Evolutionary conservation across 352 stramenopile species (phyloP).

Genomic region (Phytophthora litchii): DNA sequence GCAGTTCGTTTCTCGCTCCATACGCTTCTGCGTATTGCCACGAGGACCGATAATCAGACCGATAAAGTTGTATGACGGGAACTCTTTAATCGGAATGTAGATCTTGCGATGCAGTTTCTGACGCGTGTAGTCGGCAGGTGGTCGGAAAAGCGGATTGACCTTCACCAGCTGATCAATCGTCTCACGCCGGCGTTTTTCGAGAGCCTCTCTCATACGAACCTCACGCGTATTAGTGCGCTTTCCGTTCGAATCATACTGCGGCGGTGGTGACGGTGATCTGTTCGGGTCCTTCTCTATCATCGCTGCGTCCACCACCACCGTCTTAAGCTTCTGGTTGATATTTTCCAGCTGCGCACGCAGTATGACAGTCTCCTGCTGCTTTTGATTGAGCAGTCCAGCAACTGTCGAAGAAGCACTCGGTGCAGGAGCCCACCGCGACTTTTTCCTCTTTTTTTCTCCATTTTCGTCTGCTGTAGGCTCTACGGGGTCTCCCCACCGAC

Average conservation of each 20-base stretch:
- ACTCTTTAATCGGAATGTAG: constrained; percentile 97
- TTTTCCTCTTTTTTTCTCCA: constrained; percentile 75
- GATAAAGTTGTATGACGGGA: constrained; percentile 99
- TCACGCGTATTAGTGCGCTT: constrained; percentile 97
- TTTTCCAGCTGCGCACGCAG: constrained; percentile 76
- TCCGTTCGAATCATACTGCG: constrained; percentile 96
- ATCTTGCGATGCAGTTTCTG: constrained; percentile 96
- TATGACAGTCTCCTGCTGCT: constrained; percentile 76
- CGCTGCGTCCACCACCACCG: constrained; percentile 82
- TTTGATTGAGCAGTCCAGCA: constrained; percentile 53
- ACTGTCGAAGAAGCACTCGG: constrained; percentile 43
- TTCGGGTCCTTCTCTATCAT: constrained; percentile 88
- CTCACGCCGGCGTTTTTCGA: constrained; percentile 91
- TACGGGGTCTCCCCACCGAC: constrained; percentile 83
- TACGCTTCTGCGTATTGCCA: constrained; percentile 99
- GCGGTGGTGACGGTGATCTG: constrained; percentile 91
- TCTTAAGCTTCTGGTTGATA: constrained; percentile 77
- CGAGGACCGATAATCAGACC: constrained; percentile 98
- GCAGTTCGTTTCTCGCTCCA: constrained; percentile 98
- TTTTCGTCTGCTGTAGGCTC: constrained; percentile 27
- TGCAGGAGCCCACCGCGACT: constrained; percentile 77
- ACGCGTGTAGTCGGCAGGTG: constrained; percentile 88
- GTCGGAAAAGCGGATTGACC: constrained; percentile 92
- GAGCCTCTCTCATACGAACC: constrained; percentile 91
- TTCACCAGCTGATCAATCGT: constrained; percentile 97